phyloP scores from a whole-genome alignment of 2,329 filamentous ascomycete species.

The Pseudogymnoascus sp. region DNA sequence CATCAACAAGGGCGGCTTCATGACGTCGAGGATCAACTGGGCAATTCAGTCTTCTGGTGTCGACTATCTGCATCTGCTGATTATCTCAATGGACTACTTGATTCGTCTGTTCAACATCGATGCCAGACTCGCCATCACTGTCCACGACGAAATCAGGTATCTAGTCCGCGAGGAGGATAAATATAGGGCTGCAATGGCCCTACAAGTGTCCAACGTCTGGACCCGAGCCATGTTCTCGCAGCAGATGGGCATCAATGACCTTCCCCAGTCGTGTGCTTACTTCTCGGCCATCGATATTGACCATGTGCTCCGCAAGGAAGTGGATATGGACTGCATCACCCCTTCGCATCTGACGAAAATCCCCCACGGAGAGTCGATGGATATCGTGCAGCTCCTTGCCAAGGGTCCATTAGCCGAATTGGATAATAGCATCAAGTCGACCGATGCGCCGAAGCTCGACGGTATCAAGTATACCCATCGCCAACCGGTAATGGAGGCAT shows the following conservation, averaged over 20 bases:
- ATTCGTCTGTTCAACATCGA: conserved; percentile 75
- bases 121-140: conserved; percentile 82
- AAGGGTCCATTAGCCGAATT: conserved; percentile 63
- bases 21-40: conserved; percentile 98
- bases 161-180: conserved; percentile 77
- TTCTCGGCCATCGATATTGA: conserved; percentile 96
- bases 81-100: conserved; percentile 91
- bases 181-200: conserved; percentile 82
- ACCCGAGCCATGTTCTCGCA: conserved; percentile 95
- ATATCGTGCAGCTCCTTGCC: conserved; percentile 68
- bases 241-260: conserved; percentile 90
- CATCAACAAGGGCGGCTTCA: conserved; percentile 81
- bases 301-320: conserved; percentile 91
- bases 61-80: conserved; percentile 90
- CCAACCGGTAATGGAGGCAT: conserved; percentile 67
- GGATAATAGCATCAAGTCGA: conserved; percentile 54
- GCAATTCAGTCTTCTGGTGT: conserved; percentile 96
- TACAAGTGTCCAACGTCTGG: conserved; percentile 93
- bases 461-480: conserved; percentile 61
- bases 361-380: conserved; percentile 74
- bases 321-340: conserved; percentile 95
- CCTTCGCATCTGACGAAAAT: conserved; percentile 76
- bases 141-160: conserved; percentile 96
- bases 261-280: conserved; percentile 89
- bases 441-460: conserved; percentile 48